Percentiles rank a stretch among this genome's conserved stretches.
phyloP scores from a whole-genome alignment of 2,329 filamentous ascomycete genomes.

The Paramyrothecium sp. region DNA sequence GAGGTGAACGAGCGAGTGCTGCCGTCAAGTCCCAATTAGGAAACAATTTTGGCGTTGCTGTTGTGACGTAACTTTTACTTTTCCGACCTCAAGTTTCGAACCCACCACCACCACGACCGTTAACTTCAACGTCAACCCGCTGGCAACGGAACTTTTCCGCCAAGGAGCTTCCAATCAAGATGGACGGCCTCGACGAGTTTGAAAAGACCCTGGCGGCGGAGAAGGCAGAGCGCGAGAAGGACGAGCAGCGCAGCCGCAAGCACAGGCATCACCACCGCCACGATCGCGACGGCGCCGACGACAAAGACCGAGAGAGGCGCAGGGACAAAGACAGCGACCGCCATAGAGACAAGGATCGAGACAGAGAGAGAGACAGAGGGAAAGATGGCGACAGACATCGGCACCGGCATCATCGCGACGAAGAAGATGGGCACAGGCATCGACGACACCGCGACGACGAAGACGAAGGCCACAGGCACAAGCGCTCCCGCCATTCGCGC shows the following conservation, averaged over 20 bases:
- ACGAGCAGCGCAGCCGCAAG: conserved; percentile 40
- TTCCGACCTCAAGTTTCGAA: not conserved
- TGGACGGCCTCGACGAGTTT: conserved; percentile 67
- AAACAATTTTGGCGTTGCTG: not conserved
- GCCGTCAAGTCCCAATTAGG: not conserved
- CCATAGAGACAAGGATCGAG: conserved; percentile 14
- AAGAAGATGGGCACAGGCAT: conserved; percentile 27
- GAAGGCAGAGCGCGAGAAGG: conserved; percentile 52
- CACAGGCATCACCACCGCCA: conserved; percentile 48
- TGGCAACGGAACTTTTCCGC: not conserved
- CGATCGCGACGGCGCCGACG: conserved; percentile 32
- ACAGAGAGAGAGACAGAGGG: conserved; percentile 18
- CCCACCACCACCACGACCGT: no score
- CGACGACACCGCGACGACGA: conserved; percentile 34
- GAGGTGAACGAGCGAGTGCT: no score
- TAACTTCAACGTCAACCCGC: not conserved
- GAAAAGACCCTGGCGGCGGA: conserved; percentile 72
- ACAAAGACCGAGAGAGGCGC: conserved; percentile 21
- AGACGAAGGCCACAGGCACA: conserved; percentile 56
- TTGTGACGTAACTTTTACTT: not conserved
- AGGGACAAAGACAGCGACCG: conserved; percentile 9
- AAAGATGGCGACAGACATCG: conserved; percentile 27
- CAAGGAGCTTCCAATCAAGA: conserved; percentile 17
- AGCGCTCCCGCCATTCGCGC: conserved; percentile 54
- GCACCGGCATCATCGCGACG: conserved; percentile 21